Base-by-base conservation (phyloP, 1,139 yeast species). In the Protomyces pachydermus region DNA sequence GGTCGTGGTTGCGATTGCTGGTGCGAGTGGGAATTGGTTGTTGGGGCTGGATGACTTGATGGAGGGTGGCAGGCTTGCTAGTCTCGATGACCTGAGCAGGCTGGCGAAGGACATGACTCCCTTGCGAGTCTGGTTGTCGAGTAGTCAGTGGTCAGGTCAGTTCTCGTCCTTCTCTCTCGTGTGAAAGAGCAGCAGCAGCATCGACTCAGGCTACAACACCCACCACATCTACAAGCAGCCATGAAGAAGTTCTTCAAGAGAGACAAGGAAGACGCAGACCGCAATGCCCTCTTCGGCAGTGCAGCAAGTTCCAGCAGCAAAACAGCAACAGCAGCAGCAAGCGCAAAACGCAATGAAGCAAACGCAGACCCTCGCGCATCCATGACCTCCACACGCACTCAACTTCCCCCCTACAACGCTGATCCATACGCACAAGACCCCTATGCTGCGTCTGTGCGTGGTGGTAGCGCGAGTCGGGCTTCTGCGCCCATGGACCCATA, bases 201-300 rank as follows among this genome's bases (percentile, higher is more conserved):
- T 20, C 23, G 16, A 37, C 42, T 2, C 16, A n/a, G 9, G 14
- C 42, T 9, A 37, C 16, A 37, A 2, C 23, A 20, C 23, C 23
- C 23, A 20, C 42, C 16, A 12, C 42, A 37, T 6, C 3, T 37
- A 37, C 42, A 3, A 20, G 14, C 48, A 42, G 18, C 23, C 14
- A 60, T 60, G 64, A 60, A 60, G 54, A 53, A 54, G 39, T 60
- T 60, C 42, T 46, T 60, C 20, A 54, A 54, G 50, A 42, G 12
- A n/a, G 52, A 20, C 12, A 25, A 39, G 6, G 58, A 53, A 32
- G 64, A 60, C 34, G 58, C 58, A 18, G 58, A 60, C 39, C 12
- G 64, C n/a, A 54, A 46, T n/a, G 64, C 64, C 12, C 50, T 60
- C 16, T 60, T 60, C 34, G 64, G 64, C 39, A 38, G 28, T 23